Evolutionary conservation across 495 filamentous ascomycete genomes (phyloP), one percentile per base, ranked within the genome.

Genomic region (Evernia prunastri): DNA sequence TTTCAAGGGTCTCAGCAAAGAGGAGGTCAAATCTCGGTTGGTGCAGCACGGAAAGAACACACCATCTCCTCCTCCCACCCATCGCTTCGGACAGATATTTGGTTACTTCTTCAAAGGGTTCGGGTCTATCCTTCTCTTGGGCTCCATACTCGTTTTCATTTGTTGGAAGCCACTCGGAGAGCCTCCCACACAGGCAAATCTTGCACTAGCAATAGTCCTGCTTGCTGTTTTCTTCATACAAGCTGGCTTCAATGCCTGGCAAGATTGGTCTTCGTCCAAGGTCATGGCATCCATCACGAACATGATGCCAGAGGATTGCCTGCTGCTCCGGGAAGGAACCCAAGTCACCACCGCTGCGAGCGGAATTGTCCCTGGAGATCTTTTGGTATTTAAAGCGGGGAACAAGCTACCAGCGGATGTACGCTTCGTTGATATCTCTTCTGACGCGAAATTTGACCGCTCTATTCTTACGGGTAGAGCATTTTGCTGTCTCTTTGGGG

Each of bases 91-190:
- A 49, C 82, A 84, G 66, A 80, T 82, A 29, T 76, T 89, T 10
- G 80, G 80, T 27, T 90, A 91, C 70, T 81, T 89, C 70, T 90
- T 89, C 70, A 84, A 83, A 58, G 88, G 87, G 27, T 89, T 89
- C 67, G 85, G 87, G 4, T 78, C 82, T 4, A 78, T 90, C 35
- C 80, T 90, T 9, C 75, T 88, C 8, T 70, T 84, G 37, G 86
- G 85, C 18, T 75, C 79, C 31, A 79, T 89, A 33, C 77, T 91
- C 8, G 84, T 89, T 58, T 87, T 88, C 67, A 70, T 89, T 49
- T 78, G 83, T 10, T 90, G 86, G 86, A 86, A 84, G 54, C 87
- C 88, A 8, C 82, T 89, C 0, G 86, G 87, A 1, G 58, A 87
- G 15, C 88, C 87, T 2, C 88, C 88, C 1, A 74, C 83, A 0